Base-by-base conservation (phyloP, 2,329 filamentous ascomycete species). In the Penicillium sp. region DNA sequence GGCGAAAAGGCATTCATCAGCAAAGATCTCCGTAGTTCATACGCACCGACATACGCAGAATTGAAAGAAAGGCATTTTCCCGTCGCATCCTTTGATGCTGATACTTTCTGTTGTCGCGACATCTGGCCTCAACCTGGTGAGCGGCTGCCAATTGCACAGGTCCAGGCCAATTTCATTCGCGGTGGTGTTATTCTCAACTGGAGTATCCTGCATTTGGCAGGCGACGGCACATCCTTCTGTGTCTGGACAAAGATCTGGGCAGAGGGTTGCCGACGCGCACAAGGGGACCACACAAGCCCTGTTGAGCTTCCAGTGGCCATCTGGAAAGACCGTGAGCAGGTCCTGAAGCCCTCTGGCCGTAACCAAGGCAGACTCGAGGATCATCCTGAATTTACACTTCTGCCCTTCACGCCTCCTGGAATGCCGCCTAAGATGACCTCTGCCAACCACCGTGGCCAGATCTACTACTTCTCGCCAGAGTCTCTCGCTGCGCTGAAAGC, bases 151-250 rank as follows among this genome's bases (percentile, higher is more conserved):
- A 65, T 72, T 0, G 69, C 65, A 1, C 55, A 68, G n/a, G 65
- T 83, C 1, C 82, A 84, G 60, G 75, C 75, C 6, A 84, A 76
- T 41, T 78, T 83, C 50, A 77, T 85, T 39, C 52, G 61, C 0
- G 82, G 79, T 4, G 83, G 82, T 0, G 59, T 86, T 0, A 60
- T 86, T 1, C 69, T 86, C 5, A 80, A 77, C 3, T 67, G 64
- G 64, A 60, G 52, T 27, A 61, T 62, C 8, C 35, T 73, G 11
- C 73, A 76, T 44, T 67, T 75, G 53, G 66, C 70, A 19, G 73
- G 71, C 8, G 74, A 76, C 10, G 73, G 68, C 3, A 71, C 63
- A 10, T 61, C 68, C 4, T 75, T 71, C 46, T 69, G 64, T 44
- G 65, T 60, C 37, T 72, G 71, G 67, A 66, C 69, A 19, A 65